Conservation (phyloP, 768 basidiomycete species). For the Boletus rubescentipes region DNA sequence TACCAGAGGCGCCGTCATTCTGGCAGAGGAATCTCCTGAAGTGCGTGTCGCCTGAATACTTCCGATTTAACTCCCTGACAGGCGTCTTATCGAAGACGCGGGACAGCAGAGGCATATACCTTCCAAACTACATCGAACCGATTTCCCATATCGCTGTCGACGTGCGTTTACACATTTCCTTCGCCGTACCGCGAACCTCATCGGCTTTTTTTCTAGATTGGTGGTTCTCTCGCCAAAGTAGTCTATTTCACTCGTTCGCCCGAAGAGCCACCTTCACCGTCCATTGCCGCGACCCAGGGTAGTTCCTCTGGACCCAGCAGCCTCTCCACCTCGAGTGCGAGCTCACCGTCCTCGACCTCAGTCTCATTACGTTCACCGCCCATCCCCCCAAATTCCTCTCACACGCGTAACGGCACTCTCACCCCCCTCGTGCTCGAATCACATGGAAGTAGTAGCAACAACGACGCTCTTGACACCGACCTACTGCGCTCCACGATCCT, state of each 20-base stretch:
- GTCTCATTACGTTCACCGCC: slow-evolving; percentile 18
- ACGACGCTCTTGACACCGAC: slow-evolving; percentile 36
- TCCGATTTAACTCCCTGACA: slow-evolving; percentile 14
- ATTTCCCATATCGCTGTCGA: slow-evolving; percentile 98
- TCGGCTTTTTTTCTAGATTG: slow-evolving; percentile 58
- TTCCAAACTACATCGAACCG: slow-evolving; percentile 96
- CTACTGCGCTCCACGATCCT: slow-evolving; percentile 64
- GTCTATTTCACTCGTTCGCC: slow-evolving; percentile 97
- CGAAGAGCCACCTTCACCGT: slow-evolving; percentile 78
- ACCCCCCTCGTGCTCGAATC: slow-evolving; percentile 77
- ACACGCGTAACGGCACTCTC: slow-evolving; percentile 65
- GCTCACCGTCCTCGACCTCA: slow-evolving; percentile 23
- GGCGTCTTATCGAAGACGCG: slow-evolving; percentile 56
- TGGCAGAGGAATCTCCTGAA: slow-evolving; percentile 93
- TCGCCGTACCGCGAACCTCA: background rate
- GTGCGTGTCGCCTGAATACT: slow-evolving; percentile 43
- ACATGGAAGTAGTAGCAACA: slow-evolving; percentile 27
- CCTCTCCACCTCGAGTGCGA: slow-evolving; percentile 38
- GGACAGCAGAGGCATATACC: slow-evolving; percentile 94
- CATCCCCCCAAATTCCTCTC: slow-evolving; percentile 29
- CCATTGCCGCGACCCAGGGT: slow-evolving; percentile 58
- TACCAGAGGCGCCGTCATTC: slow-evolving; percentile 89
- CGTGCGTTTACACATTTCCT: slow-evolving; percentile 50
- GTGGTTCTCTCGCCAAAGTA: slow-evolving; percentile 95
- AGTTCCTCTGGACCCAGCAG: slow-evolving; percentile 48